A percentile compares a stretch with the other conserved stretches of the same genome.
Evolutionary conservation across 345 rosid species (phyloP).

Genomic region (Linum trigynum): DNA sequence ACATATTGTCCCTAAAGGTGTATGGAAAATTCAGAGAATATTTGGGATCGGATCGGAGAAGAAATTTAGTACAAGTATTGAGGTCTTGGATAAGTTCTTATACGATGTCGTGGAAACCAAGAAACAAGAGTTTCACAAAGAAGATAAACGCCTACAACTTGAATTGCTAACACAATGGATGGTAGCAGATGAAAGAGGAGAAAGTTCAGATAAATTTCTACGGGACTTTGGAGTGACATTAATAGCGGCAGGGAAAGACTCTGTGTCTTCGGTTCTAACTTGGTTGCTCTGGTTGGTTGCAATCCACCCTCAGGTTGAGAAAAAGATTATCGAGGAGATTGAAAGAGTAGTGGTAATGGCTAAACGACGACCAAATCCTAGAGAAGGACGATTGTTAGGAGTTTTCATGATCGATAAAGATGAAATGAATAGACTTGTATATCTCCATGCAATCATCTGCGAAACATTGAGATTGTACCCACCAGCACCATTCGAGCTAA

Average conservation of each 20-base stretch:
- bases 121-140: not conserved
- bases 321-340: slow-evolving; percentile 22
- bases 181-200: slow-evolving; percentile 9
- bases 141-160: slow-evolving; percentile 15
- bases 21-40: slow-evolving; percentile 13
- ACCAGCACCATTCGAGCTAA: slow-evolving; percentile 17
- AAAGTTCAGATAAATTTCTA: slow-evolving; percentile 7
- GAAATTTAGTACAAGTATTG: not conserved
- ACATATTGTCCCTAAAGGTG: slow-evolving; percentile 5
- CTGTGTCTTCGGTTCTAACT: slow-evolving; percentile 23
- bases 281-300: slow-evolving; percentile 38
- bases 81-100: slow-evolving; percentile 8
- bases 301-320: slow-evolving; percentile 22
- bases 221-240: slow-evolving; percentile 23
- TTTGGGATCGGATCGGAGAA: slow-evolving; percentile 26
- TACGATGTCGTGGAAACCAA: slow-evolving; percentile 12
- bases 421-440: slow-evolving; percentile 8
- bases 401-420: not conserved
- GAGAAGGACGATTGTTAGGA: no score
- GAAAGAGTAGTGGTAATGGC: slow-evolving; percentile 3
- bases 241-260: slow-evolving; percentile 33
- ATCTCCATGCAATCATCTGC: slow-evolving; percentile 22
- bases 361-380: not conserved
- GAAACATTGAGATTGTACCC: slow-evolving; percentile 24
- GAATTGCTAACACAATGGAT: slow-evolving; percentile 13